A percentile compares a stretch with the other conserved stretches of the same genome.
These are phyloP conservation scores for Scedosporium dehoogii DNA, from an alignment of 2,329 filamentous ascomycete species.

Conservation along the genomic window DNA sequence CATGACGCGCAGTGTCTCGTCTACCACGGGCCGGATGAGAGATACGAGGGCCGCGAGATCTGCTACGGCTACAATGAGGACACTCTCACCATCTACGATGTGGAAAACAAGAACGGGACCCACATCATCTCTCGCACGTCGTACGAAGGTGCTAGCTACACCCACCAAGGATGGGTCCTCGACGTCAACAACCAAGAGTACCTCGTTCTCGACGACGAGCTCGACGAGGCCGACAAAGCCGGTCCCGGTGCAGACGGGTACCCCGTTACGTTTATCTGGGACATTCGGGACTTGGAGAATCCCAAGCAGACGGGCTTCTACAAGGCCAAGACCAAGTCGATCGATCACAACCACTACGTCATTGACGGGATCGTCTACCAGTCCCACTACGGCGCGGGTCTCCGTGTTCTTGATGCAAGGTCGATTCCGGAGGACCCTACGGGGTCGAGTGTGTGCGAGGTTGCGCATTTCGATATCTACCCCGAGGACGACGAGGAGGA, in stretches of 20 bases:
- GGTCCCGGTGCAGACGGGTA: constrained; percentile 30
- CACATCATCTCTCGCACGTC: constrained; percentile 41
- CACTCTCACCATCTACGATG: constrained; percentile 41
- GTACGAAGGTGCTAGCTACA: constrained; percentile 47
- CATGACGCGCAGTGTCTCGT: constrained; percentile 51
- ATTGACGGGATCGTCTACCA: constrained; percentile 34
- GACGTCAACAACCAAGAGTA: constrained; percentile 32
- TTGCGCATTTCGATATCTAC: constrained; percentile 40
- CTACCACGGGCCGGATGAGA: constrained; percentile 39
- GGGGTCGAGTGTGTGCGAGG: constrained; percentile 33
- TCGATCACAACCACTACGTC: constrained; percentile 41
- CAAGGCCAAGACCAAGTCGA: constrained; percentile 27
- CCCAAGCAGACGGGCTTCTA: constrained; percentile 33
- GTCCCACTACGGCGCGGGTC: constrained; percentile 39
- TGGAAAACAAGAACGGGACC: constrained; percentile 36
- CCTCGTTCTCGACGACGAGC: constrained; percentile 42
- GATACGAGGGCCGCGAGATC: constrained; percentile 38
- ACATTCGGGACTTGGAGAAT: constrained; percentile 31
- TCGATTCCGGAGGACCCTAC: constrained; percentile 30
- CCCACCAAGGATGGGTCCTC: constrained; percentile 47
- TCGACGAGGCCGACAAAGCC: constrained; percentile 33
- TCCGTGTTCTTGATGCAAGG: constrained; percentile 28
- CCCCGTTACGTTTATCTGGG: constrained; percentile 42
- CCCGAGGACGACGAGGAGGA: constrained; percentile 36
- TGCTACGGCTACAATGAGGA: constrained; percentile 49